Percentiles rank a stretch among this genome's conserved stretches.
phyloP scores from a whole-genome alignment of 1,284 basidiomycete species.

The Heterobasidion occidentale region DNA sequence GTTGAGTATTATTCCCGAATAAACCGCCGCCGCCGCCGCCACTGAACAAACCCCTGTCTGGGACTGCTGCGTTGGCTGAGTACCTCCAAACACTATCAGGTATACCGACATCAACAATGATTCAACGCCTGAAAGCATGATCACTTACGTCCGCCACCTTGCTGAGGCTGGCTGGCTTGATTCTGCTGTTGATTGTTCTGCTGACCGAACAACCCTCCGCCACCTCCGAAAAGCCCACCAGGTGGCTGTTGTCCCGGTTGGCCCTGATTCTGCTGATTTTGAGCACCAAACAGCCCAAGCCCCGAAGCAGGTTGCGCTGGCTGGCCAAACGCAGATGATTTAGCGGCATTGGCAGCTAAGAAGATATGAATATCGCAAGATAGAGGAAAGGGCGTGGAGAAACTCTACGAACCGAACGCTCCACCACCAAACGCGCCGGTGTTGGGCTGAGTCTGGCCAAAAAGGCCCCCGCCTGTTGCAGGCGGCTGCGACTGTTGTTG shows the following conservation, averaged over 20 bases:
- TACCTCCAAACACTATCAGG: constrained; percentile 19
- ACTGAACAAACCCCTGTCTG: constrained; percentile 13
- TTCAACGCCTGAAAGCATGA: background rate
- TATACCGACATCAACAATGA: background rate
- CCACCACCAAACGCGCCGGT: constrained; percentile 23
- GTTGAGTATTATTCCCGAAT: constrained; percentile 17
- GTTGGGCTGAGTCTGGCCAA: constrained; percentile 28
- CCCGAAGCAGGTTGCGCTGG: constrained; percentile 11
- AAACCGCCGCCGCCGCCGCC: constrained; percentile 9
- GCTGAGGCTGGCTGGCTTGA: constrained; percentile 3
- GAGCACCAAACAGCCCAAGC: constrained; percentile 26
- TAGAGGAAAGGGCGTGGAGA: background rate
- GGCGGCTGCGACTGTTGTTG: constrained; percentile 16
- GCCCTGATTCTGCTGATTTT: constrained; percentile 21
- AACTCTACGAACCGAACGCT: background rate
- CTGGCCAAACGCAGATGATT: constrained; percentile 30
- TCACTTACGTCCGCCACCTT: constrained; percentile 10
- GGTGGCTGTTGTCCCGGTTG: constrained; percentile 21
- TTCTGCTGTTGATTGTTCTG: constrained; percentile 20
- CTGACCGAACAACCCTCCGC: constrained; percentile 37
- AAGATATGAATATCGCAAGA: background rate
- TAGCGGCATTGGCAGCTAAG: constrained; percentile 24
- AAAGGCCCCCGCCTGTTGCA: constrained; percentile 30
- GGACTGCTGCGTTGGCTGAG: constrained; percentile 20
- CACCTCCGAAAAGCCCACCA: constrained; percentile 28